phyloP scores from a whole-genome alignment of 2,329 filamentous ascomycete genomes.

The Westerdykella ornata region DNA sequence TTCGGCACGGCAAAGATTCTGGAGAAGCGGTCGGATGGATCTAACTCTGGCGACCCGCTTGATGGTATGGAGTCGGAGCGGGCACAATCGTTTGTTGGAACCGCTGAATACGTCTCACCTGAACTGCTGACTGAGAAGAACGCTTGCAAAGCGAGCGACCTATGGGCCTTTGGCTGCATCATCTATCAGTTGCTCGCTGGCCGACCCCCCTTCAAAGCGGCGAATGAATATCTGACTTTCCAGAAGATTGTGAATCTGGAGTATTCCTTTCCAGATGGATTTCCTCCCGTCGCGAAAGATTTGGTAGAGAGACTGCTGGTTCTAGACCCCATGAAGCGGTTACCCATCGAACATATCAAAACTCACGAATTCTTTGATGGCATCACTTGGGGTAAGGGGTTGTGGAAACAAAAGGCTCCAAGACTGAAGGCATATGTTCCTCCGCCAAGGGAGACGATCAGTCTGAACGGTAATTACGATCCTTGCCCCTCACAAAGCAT shows the following conservation, averaged over 20 bases:
- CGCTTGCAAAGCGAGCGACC: slow-evolving; percentile 92
- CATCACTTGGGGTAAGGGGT: slow-evolving; percentile 68
- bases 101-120: slow-evolving; percentile 95
- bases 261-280: slow-evolving; percentile 85
- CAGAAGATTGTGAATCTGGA: slow-evolving; percentile 95
- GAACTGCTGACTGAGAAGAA: slow-evolving; percentile 96
- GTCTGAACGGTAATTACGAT: slow-evolving; percentile 38
- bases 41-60: slow-evolving; percentile 41
- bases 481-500: slow-evolving; percentile 7
- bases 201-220: slow-evolving; percentile 93
- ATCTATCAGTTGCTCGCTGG: slow-evolving; percentile 93
- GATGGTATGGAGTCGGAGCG: slow-evolving; percentile 60
- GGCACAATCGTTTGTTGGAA: slow-evolving; percentile 92
- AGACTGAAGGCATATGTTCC: slow-evolving; percentile 78
- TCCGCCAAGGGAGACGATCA: slow-evolving; percentile 61
- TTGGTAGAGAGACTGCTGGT: slow-evolving; percentile 86
- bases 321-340: slow-evolving; percentile 71
- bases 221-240: slow-evolving; percentile 93
- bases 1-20: slow-evolving; percentile 97
- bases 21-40: slow-evolving; percentile 45
- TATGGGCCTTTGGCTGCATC: slow-evolving; percentile 98
- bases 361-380: slow-evolving; percentile 94
- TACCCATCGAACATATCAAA: slow-evolving; percentile 94
- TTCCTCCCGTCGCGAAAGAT: slow-evolving; percentile 78
- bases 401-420: slow-evolving; percentile 89